These are phyloP conservation scores for Neopestalotiopsis rosae DNA, from an alignment of 2,329 filamentous ascomycete genomes.

Conservation along the genomic window DNA sequence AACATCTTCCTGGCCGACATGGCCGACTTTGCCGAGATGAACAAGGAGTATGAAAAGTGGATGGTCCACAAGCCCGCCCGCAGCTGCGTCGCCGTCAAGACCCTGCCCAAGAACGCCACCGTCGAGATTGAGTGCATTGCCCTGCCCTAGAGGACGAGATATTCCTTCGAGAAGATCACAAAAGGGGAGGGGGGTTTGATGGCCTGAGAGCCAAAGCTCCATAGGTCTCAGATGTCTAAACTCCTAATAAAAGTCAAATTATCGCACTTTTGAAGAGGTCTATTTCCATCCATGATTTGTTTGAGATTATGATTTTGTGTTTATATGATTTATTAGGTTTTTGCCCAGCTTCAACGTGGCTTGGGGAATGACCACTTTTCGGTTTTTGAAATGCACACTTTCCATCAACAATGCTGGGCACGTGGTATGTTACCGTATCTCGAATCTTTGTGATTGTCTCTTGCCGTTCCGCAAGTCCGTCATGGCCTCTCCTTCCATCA, in stretches of 20 bases:
- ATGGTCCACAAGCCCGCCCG: conserved; percentile 85
- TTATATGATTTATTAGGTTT: not conserved
- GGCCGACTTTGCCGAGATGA: conserved; percentile 87
- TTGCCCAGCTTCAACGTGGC: not conserved
- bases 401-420: not conserved
- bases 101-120: conserved; percentile 83
- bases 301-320: not conserved
- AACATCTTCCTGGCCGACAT: conserved; percentile 93
- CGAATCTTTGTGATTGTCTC: not conserved
- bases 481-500: conserved; percentile 8
- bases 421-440: not conserved
- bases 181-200: not conserved
- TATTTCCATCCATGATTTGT: not conserved
- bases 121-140: conserved; percentile 93
- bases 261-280: conserved; percentile 31
- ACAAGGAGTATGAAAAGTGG: conserved; percentile 83
- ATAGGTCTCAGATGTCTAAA: not conserved
- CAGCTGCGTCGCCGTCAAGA: conserved; percentile 89
- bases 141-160: conserved; percentile 45
- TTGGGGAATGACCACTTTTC: not conserved
- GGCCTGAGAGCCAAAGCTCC: not conserved
- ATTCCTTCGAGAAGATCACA: not conserved
- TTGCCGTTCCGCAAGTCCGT: not conserved
- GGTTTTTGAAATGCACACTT: not conserved
- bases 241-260: not conserved